Evolutionary conservation across 2,329 filamentous ascomycete species (phyloP), one percentile per base, ranked within the genome.

Genomic region (Salinomyces thailandicus): DNA sequence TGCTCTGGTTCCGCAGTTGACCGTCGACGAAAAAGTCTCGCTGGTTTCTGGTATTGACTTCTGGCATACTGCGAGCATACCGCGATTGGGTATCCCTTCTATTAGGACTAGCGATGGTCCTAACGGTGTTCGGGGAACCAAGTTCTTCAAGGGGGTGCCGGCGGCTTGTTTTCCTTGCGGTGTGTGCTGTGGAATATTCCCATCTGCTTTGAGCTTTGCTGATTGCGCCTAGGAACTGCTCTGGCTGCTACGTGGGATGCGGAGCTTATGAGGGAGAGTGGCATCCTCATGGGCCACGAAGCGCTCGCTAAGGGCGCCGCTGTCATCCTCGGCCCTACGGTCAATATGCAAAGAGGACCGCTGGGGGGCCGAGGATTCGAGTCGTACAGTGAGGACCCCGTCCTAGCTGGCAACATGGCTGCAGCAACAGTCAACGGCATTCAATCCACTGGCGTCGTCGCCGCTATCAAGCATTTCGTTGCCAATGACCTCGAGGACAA

Each of bases 311-410:
- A 83, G 51, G 81, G 81, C 5, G 79, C 81, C 18, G 72, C 85
- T 41, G 72, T 87, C 20, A 66, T 87, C 4, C 69, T 89, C 6
- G 83, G 79, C 0, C 83, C 82, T 2, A 87, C 83, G 1, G 77
- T 86, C 20, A 86, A 84, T 62, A 79, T 85, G 67, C 84, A 91
- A 51, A 31, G 85, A 12, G 82, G 82, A 33, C 85, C 85, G 0
- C 68, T 91, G 0, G 84, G 84, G n/a, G 85, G 85, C 13, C 72
- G 85, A 41, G 86, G 86, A 45, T 93, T 91, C 48, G 85, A 93
- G 60, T 86, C 83, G 0, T 91, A 86, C 57, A 85, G 81, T 0
- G 85, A 91, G 57, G 85, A 91, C 47, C 84, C 84, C 0, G 71
- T 79, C 7, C 68, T 93, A 4, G 84, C 82, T 83, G 37, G 80